Evolutionary conservation across 2,329 filamentous ascomycete genomes (phyloP), one percentile per base, ranked within the genome.

Genomic region (Paecilomyces formosus): DNA sequence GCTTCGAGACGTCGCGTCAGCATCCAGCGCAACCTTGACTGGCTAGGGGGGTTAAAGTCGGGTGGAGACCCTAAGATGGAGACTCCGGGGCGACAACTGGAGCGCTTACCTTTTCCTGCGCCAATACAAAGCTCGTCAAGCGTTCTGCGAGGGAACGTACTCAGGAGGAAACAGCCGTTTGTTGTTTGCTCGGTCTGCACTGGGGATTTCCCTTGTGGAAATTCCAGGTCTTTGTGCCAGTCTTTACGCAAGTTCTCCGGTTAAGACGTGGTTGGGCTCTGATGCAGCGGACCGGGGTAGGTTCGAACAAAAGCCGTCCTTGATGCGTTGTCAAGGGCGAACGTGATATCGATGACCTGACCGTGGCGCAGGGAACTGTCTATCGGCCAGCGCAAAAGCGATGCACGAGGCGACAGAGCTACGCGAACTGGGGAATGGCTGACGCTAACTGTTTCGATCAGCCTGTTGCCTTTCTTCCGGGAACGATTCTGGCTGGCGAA

Each of bases 191-290:
- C 56, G 59, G 60, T 49, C 62, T 62, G 63, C 63, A 63, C 63
- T 56, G 57, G 45, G 58, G 55, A 68, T 63, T 59, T 55, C 60
- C 59, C 57, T 61, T 57, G 62, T 59, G 66, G 68, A 68, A 64
- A 63, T 64, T 64, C 67, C 66, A 63, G 58, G 59, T 68, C 26
- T 72, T 71, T 71, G 67, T 66, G 68, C 65, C 65, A 70, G 39
- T 64, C 58, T 65, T 63, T 64, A 69, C 64, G 63, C 64, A 64
- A 64, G 67, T 63, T 22, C 65, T 63, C 57, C 65, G 66, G 65
- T 11, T 72, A 70, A 72, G 72, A 74, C 70, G 71, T 73, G 72
- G 74, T 78, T 76, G 74, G 75, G 75, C 74, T 74, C 68, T 72
- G 71, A 72, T 76, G 75, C 75, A 78, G 72, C 64, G 65, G 65